These are phyloP conservation scores for Talaromyces sp. DNA, from an alignment of 2,329 filamentous ascomycete genomes.

Conservation along the genomic window DNA sequence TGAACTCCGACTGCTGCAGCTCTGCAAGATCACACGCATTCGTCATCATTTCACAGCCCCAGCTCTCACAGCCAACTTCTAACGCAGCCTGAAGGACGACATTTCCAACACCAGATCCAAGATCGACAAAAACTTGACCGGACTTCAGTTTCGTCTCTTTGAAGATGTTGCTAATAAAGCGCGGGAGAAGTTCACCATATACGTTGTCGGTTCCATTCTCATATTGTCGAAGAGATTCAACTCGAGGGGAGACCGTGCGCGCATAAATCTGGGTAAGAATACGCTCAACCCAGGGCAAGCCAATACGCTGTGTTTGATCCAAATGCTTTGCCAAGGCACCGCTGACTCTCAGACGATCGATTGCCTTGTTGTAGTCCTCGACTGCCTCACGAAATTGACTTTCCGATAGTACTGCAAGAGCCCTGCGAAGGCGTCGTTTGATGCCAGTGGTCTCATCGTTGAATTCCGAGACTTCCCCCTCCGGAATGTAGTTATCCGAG, in stretches of 20 bases:
- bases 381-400: slow-evolving; percentile 74
- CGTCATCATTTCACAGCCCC: slow-evolving; percentile 95
- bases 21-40: slow-evolving; percentile 83
- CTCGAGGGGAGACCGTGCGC: slow-evolving; percentile 85
- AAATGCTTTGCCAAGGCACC: slow-evolving; percentile 75
- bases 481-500: slow-evolving; percentile 75
- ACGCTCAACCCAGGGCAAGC: slow-evolving; percentile 72
- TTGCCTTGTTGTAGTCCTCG: slow-evolving; percentile 72
- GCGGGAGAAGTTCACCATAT: slow-evolving; percentile 87
- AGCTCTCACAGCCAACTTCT: slow-evolving; percentile 90
- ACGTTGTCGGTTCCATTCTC: slow-evolving; percentile 90
- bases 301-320: slow-evolving; percentile 67
- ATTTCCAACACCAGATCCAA: slow-evolving; percentile 95
- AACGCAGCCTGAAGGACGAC: slow-evolving; percentile 92
- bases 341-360: slow-evolving; percentile 67
- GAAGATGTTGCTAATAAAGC: slow-evolving; percentile 82
- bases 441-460: slow-evolving; percentile 73
- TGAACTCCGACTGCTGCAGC: slow-evolving; percentile 79
- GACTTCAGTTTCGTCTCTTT: slow-evolving; percentile 77
- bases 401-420: slow-evolving; percentile 67
- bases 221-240: slow-evolving; percentile 81
- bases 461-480: slow-evolving; percentile 68
- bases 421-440: slow-evolving; percentile 74
- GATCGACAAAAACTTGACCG: slow-evolving; percentile 85
- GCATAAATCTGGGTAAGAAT: slow-evolving; percentile 88